Base-by-base conservation (phyloP, 2,329 filamentous ascomycete genomes). In the Apiospora koreana region DNA sequence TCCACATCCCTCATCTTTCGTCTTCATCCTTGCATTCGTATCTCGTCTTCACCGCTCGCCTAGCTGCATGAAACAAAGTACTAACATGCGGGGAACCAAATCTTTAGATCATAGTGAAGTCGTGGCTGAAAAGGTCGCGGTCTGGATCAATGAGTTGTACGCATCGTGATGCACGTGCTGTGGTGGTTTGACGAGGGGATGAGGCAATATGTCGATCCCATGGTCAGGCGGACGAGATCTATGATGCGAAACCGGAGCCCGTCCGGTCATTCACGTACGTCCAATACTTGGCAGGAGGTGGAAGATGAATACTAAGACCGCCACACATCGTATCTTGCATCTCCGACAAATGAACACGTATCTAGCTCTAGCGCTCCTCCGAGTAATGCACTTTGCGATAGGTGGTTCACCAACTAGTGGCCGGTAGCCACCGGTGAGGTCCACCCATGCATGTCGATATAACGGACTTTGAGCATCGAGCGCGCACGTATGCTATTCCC, bases 141-240 rank as follows among this genome's bases (percentile, higher is more conserved):
- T 70, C 0, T 88, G 88, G 84, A 80, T 88, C 12, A 82, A 84
- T n/a, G 88, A 92, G 75, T 83, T 91, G 62, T 79, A 78, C 65
- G 23, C 31, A 14, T 25, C 23, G 14, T 46, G 25, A 46, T 67
- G 65, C 23, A 67, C 28, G 12, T 35, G 6, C 9, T 12, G 42
- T 2, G 18, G 3, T 62, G 31, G 31, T 35, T n/a, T 10, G 31
- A n/a, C 54, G 31, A 21, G 31, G 21, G 21, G 18, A n/a, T 14
- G 10, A 62, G 54, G 12, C 9, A 10, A 35, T 6, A n/a, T n/a
- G 31, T 9, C 10, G 31, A 14, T 62, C 28, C 10, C 54, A 38
- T 38, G 54, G 38, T 6, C 48, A 28, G 23, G 25, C 12, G 8
- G 9, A 23, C 25, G 16, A 35, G 21, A 2, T 14, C 2, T 35